A percentile compares a stretch with the other conserved stretches of the same genome.
phyloP scores from a whole-genome alignment of 164 flowering plant genomes.

The Vitis cinerea region DNA sequence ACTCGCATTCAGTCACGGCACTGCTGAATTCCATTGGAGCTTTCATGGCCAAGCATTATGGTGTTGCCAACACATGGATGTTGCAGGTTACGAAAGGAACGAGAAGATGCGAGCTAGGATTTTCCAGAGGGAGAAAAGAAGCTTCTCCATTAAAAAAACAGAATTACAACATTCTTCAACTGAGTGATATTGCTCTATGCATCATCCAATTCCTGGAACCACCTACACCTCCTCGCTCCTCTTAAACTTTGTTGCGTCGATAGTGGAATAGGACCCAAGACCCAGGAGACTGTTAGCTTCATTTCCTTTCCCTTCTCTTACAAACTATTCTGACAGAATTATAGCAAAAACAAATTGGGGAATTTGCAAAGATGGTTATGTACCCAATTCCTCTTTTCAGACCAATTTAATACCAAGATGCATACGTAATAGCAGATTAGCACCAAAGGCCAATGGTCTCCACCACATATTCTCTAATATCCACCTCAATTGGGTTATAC shows the following conservation, averaged over 20 bases:
- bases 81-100: constrained; percentile 37
- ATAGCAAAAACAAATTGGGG: too few relatives aligned
- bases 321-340: too few relatives aligned
- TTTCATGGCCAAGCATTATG: constrained; percentile 15
- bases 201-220: constrained; percentile 23
- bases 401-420: too few relatives aligned
- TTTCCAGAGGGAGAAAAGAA: constrained; percentile 18
- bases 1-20: constrained; percentile 21
- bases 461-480: too few relatives aligned
- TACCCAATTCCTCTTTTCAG: too few relatives aligned
- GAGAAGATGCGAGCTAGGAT: constrained; percentile 35
- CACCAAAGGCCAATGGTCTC: too few relatives aligned
- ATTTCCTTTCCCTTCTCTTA: too few relatives aligned
- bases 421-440: too few relatives aligned
- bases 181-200: constrained; percentile 43
- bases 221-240: background rate
- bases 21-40: constrained; percentile 24
- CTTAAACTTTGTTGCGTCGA: background rate
- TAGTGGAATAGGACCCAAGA: too few relatives aligned
- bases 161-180: constrained; percentile 31
- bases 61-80: constrained; percentile 20
- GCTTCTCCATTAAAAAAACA: constrained; percentile 34
- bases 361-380: too few relatives aligned
- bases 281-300: background rate
- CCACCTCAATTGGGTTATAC: too few relatives aligned